Percentiles rank a stretch among this genome's conserved stretches.
These are phyloP conservation scores for Sugiyamaella japonica DNA, from an alignment of 1,139 yeast species.

Conservation along the genomic window DNA sequence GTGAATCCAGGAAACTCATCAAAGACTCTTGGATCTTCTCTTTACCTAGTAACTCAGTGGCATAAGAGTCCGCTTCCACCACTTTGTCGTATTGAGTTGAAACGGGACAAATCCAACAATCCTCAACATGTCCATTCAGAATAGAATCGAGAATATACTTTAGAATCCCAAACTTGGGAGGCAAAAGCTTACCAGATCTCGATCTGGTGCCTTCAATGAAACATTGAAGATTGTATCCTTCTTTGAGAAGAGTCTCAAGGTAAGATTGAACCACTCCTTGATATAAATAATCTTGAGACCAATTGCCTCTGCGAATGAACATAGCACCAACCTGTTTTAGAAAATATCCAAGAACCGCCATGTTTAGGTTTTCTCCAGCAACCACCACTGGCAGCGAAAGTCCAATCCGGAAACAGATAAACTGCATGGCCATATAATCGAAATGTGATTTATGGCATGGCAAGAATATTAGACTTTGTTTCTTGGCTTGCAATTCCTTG, in stretches of 20 bases:
- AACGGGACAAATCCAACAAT: slow-evolving; percentile 54
- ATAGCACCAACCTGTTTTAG: slow-evolving; percentile 46
- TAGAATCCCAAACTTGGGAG: slow-evolving; percentile 66
- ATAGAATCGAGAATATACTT: slow-evolving; percentile 53
- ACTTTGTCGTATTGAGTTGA: slow-evolving; percentile 65
- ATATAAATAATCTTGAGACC: slow-evolving; percentile 51
- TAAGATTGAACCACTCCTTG: slow-evolving; percentile 53
- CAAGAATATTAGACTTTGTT: slow-evolving; percentile 43
- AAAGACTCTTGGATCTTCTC: slow-evolving; percentile 52
- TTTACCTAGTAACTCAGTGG: slow-evolving; percentile 59
- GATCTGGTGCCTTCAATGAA: slow-evolving; percentile 70
- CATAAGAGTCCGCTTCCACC: slow-evolving; percentile 65
- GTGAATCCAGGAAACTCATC: slow-evolving; percentile 40
- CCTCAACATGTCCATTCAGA: slow-evolving; percentile 48
- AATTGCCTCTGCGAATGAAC: slow-evolving; percentile 47
- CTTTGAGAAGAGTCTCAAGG: slow-evolving; percentile 52
- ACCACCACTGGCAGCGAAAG: slow-evolving; percentile 60
- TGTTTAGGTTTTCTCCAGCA: slow-evolving; percentile 69
- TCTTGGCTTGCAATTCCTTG: slow-evolving; percentile 38
- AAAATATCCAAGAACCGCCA: slow-evolving; percentile 56
- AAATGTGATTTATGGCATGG: slow-evolving; percentile 65
- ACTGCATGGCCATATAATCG: slow-evolving; percentile 63
- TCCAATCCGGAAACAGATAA: slow-evolving; percentile 57
- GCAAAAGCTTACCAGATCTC: slow-evolving; percentile 61
- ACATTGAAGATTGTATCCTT: slow-evolving; percentile 60